phyloP scores from a whole-genome alignment of 805 yeast species.

The Kuraishia cidri region DNA sequence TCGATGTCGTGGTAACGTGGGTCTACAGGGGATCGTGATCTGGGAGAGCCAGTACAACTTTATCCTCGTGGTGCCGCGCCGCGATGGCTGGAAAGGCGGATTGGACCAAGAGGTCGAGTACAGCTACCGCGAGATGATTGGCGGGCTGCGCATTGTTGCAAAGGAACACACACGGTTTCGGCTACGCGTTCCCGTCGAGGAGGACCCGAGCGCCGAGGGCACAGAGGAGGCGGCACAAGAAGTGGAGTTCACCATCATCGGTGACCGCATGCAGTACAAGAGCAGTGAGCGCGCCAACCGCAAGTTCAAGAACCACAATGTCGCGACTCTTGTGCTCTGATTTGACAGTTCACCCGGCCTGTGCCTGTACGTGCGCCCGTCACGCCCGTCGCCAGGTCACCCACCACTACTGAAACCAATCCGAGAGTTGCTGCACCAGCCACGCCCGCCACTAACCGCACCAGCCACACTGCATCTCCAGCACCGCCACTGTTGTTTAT shows the following conservation, averaged over 20 bases:
- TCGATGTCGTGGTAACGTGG: constrained; percentile 47
- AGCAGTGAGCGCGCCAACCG: constrained; percentile 75
- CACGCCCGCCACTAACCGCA: too few relatives aligned
- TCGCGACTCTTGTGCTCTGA: constrained; percentile 19
- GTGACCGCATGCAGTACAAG: constrained; percentile 70
- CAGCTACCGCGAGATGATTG: constrained; percentile 26
- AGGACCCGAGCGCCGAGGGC: constrained; percentile 10
- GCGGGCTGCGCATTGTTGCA: constrained; percentile 59
- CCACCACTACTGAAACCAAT: neutral
- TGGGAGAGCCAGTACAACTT: constrained; percentile 79
- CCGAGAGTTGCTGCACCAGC: too few relatives aligned
- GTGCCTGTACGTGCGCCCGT: too few relatives aligned
- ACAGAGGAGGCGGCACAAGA: constrained; percentile 21
- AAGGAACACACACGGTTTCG: constrained; percentile 61
- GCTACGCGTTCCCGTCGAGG: constrained; percentile 29
- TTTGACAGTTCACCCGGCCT: neutral
- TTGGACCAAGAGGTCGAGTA: constrained; percentile 8
- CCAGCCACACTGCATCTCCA: too few relatives aligned
- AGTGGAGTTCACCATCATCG: constrained; percentile 58
- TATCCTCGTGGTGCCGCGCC: constrained; percentile 45
- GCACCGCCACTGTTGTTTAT: too few relatives aligned
- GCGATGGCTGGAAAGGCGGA: constrained; percentile 24
- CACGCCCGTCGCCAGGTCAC: neutral
- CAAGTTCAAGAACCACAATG: constrained; percentile 76
- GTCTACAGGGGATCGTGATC: constrained; percentile 64